A percentile compares a stretch with the other conserved stretches of the same genome.
phyloP scores from a whole-genome alignment of 305 asterid genomes.

The Fraxinus velutina region DNA sequence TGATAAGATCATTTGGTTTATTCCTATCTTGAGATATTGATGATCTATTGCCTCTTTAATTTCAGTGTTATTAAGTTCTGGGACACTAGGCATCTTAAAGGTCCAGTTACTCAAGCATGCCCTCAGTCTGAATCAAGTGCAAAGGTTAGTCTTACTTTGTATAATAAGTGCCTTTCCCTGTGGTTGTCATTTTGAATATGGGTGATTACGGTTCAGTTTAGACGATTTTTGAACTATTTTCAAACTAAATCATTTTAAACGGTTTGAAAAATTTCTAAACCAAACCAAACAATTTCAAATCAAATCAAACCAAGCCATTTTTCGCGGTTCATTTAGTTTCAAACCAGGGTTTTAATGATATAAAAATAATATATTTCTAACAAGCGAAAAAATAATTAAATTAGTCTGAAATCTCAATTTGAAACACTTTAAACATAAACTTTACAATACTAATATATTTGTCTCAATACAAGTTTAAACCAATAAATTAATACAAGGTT shows the following conservation, averaged over 20 bases:
- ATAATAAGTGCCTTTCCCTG: not conserved
- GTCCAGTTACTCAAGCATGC: constrained; percentile 67
- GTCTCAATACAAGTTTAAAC: not conserved
- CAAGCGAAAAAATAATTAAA: not conserved
- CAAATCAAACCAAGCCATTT: not conserved
- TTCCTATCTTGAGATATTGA: constrained; percentile 18
- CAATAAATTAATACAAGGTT: not conserved
- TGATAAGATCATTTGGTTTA: constrained; percentile 3
- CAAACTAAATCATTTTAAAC: not conserved
- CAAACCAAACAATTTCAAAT: not conserved
- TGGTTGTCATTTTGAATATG: not conserved
- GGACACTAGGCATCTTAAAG: constrained; percentile 81
- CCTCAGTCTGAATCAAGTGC: constrained; percentile 42
- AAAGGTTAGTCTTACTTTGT: constrained; percentile 40
- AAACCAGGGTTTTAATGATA: not conserved
- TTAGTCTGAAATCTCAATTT: not conserved
- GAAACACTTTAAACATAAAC: not conserved
- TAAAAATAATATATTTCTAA: not conserved
- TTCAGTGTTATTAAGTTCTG: constrained; percentile 76
- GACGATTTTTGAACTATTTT: not conserved
- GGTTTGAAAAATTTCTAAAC: not conserved
- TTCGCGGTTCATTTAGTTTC: not conserved
- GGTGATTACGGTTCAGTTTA: not conserved
- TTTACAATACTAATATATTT: not conserved
- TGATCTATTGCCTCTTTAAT: constrained; percentile 10